phyloP scores from a whole-genome alignment of 2,329 filamentous ascomycete genomes.

The Aspergillus costaricaensis region DNA sequence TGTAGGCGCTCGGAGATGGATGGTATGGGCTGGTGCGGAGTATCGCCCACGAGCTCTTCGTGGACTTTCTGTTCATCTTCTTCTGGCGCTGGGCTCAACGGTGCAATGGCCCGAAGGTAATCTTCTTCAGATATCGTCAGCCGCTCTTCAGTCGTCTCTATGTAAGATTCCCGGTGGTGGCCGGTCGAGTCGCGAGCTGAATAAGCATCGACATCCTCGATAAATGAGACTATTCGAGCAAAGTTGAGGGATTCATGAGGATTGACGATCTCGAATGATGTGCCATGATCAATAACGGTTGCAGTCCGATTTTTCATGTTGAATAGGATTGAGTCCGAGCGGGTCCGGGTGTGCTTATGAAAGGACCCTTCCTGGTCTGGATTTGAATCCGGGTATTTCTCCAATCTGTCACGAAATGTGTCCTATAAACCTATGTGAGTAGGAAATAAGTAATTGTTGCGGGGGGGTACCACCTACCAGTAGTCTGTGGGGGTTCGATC shows the following conservation, averaged over 20 bases:
- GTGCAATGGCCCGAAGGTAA: slow-evolving; percentile 7
- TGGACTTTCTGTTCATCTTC: slow-evolving; percentile 20
- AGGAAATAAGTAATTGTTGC: neutral
- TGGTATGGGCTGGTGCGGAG: slow-evolving; percentile 25
- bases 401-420: slow-evolving; percentile 35
- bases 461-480: slow-evolving; percentile 16
- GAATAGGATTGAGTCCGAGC: slow-evolving; percentile 32
- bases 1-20: slow-evolving; percentile 31
- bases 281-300: slow-evolving; percentile 37
- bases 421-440: slow-evolving; percentile 22
- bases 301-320: slow-evolving; percentile 25
- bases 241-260: slow-evolving; percentile 39
- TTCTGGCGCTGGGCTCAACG: neutral
- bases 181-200: slow-evolving; percentile 22
- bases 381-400: slow-evolving; percentile 23
- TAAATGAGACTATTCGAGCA: slow-evolving; percentile 39
- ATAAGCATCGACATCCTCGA: slow-evolving; percentile 36
- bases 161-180: slow-evolving; percentile 27
- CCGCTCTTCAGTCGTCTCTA: slow-evolving; percentile 13
- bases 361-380: slow-evolving; percentile 22
- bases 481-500: slow-evolving; percentile 18
- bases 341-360: slow-evolving; percentile 22
- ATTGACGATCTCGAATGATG: slow-evolving; percentile 42
- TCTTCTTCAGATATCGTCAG: slow-evolving; percentile 20
- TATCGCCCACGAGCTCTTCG: slow-evolving; percentile 26